Conservation (phyloP, 495 filamentous ascomycete genomes). For the Talaromyces proteolyticus region DNA sequence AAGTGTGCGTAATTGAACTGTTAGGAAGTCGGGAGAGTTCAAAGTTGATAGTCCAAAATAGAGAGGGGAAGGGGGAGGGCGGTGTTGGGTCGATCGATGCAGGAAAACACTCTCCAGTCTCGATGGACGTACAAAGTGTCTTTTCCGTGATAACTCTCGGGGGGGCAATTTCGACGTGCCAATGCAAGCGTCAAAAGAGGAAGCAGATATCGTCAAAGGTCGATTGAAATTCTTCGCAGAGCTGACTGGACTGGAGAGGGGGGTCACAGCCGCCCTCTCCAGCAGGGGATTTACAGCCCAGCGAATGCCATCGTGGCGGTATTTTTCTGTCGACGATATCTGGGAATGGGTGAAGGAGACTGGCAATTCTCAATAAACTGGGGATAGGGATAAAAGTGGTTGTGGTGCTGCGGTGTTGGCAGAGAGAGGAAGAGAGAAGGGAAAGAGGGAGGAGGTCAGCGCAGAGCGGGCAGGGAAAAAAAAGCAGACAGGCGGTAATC, state of each 20-base stretch:
- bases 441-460: conserved; percentile 24
- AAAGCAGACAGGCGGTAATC: too few species aligned
- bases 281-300: conserved; percentile 92
- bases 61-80: conserved; percentile 4
- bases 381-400: conserved; percentile 24
- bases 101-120: conserved; percentile 36
- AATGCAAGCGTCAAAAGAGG: conserved; percentile 48
- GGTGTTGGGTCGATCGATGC: conserved; percentile 11
- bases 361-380: conserved; percentile 17
- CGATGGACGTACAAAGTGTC: conserved; percentile 31
- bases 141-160: conserved; percentile 30
- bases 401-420: conserved; percentile 17
- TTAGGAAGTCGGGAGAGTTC: too few species aligned
- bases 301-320: conserved; percentile 77
- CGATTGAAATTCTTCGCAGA: conserved; percentile 71
- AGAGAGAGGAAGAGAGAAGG: conserved; percentile 24
- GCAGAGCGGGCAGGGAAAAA: too few species aligned
- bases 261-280: conserved; percentile 60
- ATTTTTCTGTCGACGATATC: conserved; percentile 73
- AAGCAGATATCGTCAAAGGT: conserved; percentile 71
- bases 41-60: too few species aligned
- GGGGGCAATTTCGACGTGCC: conserved; percentile 42
- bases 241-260: conserved; percentile 72
- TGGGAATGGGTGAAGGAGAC: conserved; percentile 21
- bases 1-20: too few species aligned